Evolutionary conservation across 495 filamentous ascomycete genomes (phyloP), one percentile per base, ranked within the genome.

Genomic region (Schizothecium vesticola): DNA sequence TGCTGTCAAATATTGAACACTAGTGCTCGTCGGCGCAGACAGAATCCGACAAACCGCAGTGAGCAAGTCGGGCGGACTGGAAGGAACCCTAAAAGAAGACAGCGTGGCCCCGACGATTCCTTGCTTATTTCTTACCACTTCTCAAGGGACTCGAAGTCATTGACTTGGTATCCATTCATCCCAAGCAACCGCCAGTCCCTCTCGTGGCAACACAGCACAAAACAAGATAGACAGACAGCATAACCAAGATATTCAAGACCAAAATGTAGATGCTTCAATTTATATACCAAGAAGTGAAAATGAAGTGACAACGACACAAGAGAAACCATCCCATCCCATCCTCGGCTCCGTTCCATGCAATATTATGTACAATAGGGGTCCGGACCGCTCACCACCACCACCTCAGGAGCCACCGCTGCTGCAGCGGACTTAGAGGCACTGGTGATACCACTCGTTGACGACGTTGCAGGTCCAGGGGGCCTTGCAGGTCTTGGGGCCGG

Each of bases 401-500:
- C 64, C 23, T 29, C 28, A 29, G 0, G 28, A 3, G 22, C 59
- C 31, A 23, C 36, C 1, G 7, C 31, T 4, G 33, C 33, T 3
- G 33, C 33, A 51, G 24, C 28, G 23, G 36, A 21, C 31, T 79
- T 79, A 82, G 57, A 77, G 66, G 72, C 80, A 82, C 72, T 82
- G 80, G 19, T 75, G 78, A 64, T 82, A 82, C 70, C 77, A 83
- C 11, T 58, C 61, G 73, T 78, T 79, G 26, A 59, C 6, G 64
- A 67, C 64, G 11, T 56, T 65, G 77, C 77, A 79, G 36, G 60
- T 74, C 28, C 57, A 74, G 71, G 77, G 63, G 72, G 73, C 43
- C 73, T 76, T 75, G 75, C 82, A 84, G 2, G 69, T 23, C 31
- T 78, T 83, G 67, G 80, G 77, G 58, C 81, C 82, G 7, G 69